phyloP scores from a whole-genome alignment of 805 yeast genomes.

The Spathaspora girioi region DNA sequence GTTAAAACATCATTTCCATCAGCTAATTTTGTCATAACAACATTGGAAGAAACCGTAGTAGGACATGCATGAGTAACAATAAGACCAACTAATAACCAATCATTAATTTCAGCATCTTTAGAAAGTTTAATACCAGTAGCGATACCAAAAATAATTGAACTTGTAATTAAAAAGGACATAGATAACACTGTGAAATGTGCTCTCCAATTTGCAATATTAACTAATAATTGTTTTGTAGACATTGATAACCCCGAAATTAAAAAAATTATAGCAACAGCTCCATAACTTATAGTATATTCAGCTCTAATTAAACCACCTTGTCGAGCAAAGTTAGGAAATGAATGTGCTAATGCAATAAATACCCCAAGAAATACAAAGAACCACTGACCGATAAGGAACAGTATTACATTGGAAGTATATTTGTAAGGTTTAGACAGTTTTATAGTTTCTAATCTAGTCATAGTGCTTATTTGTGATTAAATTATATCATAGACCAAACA shows the following conservation, averaged over 20 bases:
- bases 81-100: conserved; percentile 78
- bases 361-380: conserved; percentile 70
- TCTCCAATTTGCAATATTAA: conserved; percentile 74
- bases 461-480: neutral
- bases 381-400: conserved; percentile 55
- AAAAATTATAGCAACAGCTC: conserved; percentile 84
- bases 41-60: conserved; percentile 88
- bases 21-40: conserved; percentile 85
- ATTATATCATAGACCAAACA: neutral
- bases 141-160: conserved; percentile 69
- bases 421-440: conserved; percentile 11
- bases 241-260: conserved; percentile 78
- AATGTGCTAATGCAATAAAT: conserved; percentile 69
- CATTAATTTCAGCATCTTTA: conserved; percentile 54
- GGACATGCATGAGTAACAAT: conserved; percentile 86
- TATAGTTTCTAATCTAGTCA: conserved; percentile 6
- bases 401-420: conserved; percentile 12
- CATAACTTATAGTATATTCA: conserved; percentile 75
- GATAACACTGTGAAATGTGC: conserved; percentile 71
- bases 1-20: conserved; percentile 79
- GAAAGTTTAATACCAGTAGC: conserved; percentile 64
- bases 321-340: conserved; percentile 79
- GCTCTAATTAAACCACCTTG: conserved; percentile 75
- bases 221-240: conserved; percentile 56
- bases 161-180: conserved; percentile 68